These are phyloP conservation scores for Mangifera indica DNA, from an alignment of 345 rosid genomes.

Conservation along the genomic window DNA sequence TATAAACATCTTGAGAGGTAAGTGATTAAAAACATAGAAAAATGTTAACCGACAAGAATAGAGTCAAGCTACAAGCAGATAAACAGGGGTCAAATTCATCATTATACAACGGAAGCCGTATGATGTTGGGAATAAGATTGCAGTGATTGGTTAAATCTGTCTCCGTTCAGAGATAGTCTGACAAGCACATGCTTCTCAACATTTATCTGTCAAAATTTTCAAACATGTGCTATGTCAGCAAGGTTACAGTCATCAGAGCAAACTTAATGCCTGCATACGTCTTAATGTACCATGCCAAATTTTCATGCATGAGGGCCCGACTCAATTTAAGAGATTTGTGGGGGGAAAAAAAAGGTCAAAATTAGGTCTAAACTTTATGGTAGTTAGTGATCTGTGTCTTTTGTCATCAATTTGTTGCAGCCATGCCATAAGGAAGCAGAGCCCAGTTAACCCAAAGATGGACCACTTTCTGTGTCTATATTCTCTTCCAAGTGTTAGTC, in stretches of 20 bases:
- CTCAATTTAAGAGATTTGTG: too few relatives aligned
- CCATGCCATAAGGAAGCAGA: too few relatives aligned
- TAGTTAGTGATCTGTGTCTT: too few relatives aligned
- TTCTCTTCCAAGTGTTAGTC: too few relatives aligned
- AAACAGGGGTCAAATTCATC: conserved; percentile 1
- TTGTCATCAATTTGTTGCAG: too few relatives aligned
- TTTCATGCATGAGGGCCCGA: neutral
- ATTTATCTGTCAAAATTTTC: neutral
- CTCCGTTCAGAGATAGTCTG: neutral
- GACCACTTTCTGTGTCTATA: too few relatives aligned
- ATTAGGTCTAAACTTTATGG: too few relatives aligned
- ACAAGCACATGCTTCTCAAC: neutral
- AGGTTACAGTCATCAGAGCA: neutral
- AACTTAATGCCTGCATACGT: neutral
- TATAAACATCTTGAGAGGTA: neutral
- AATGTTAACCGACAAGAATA: neutral
- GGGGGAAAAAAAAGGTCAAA: too few relatives aligned
- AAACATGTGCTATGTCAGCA: neutral
- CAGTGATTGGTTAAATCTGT: conserved; percentile 3
- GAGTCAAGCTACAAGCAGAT: neutral
- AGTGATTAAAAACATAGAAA: neutral
- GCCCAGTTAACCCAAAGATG: too few relatives aligned
- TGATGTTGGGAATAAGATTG: neutral
- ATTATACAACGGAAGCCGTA: neutral
- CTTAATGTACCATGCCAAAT: neutral